These are phyloP conservation scores for Trapa incisa DNA, from an alignment of 345 rosid genomes.

Conservation along the genomic window DNA sequence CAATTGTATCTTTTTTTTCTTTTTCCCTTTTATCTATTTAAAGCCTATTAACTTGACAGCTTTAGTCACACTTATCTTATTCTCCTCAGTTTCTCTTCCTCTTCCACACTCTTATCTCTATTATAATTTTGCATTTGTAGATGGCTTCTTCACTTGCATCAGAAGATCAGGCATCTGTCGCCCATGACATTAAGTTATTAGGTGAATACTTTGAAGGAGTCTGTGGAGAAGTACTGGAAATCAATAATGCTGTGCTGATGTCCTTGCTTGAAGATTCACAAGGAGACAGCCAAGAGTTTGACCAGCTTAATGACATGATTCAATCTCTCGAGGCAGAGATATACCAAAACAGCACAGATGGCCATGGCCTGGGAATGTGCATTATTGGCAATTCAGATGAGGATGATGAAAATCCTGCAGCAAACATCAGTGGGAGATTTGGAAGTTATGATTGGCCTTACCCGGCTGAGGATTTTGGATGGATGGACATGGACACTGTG, in stretches of 20 bases:
- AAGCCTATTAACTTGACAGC: not conserved
- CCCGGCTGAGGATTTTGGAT: slow-evolving; percentile 4
- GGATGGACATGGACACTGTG: slow-evolving; percentile 17
- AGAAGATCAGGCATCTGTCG: slow-evolving; percentile 2
- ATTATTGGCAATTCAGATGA: not conserved
- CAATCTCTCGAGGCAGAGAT: slow-evolving; percentile 43
- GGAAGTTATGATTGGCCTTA: slow-evolving; percentile 10
- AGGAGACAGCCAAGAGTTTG: slow-evolving; percentile 27
- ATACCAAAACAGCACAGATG: slow-evolving; percentile 11
- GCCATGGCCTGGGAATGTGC: not conserved
- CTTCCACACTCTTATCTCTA: no score
- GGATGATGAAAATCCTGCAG: not conserved
- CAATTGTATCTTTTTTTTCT: not conserved
- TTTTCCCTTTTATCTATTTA: slow-evolving; percentile 6
- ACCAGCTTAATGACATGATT: slow-evolving; percentile 29
- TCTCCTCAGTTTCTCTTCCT: not conserved
- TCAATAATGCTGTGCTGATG: slow-evolving; percentile 21
- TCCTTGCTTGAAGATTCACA: slow-evolving; percentile 27
- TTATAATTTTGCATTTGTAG: not conserved
- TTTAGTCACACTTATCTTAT: not conserved
- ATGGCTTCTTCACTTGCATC: slow-evolving; percentile 20
- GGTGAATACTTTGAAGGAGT: not conserved
- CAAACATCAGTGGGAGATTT: not conserved
- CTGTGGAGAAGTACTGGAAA: slow-evolving; percentile 15
- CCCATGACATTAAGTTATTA: not conserved